Base-by-base conservation (phyloP, 352 stramenopile genomes). In the Globisporangium cylindrosporum region DNA sequence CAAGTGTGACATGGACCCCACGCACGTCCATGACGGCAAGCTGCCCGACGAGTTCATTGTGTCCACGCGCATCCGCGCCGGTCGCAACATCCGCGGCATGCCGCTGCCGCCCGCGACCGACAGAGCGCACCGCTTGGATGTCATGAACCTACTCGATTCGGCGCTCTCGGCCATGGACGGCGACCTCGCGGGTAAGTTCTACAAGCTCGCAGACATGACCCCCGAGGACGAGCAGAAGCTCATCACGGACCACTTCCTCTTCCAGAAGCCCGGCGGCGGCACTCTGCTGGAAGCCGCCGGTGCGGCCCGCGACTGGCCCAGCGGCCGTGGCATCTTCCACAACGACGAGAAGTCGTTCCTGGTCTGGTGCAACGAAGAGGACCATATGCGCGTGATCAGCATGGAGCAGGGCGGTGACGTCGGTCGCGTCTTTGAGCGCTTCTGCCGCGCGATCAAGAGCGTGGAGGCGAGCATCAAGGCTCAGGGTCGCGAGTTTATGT, bases 281-380 rank as follows among this genome's bases (percentile, higher is more conserved):
- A 85, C 86, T 12, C 74, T 93, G 73, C 77, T 94, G 5, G 75
- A 86, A 32, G 82, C 81, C 3, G 85, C 82, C 12, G 84, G 84
- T 1, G 90, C 90, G 0, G 80, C 84, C 6, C 74, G 76, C 18
- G 81, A 91, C 74, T 94, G 86, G 86, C 86, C 86, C 24, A 82
- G 82, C n/a, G 81, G 79, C 12, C 77, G 86, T 46, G 86, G 86
- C 18, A 93, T 90, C 81, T 94, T 92, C 76, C 77, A 89, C 63
- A 90, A 87, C 67, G 84, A 88, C 32, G 82, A 92, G 64, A 88
- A 89, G 71, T 77, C 81, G 46, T 94, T 91, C 74, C 73, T 94
- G 29, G 84, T 97, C 66, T 97, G 90, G 90, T 88, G 93, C 69
- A 89, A 89, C 55, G 86, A 94, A 59, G 86, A 94, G 66, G 86